Evolutionary conservation across 208 protist genomes (phyloP), one percentile per base, ranked within the genome.

Genomic region (Leishmania braziliensis): DNA sequence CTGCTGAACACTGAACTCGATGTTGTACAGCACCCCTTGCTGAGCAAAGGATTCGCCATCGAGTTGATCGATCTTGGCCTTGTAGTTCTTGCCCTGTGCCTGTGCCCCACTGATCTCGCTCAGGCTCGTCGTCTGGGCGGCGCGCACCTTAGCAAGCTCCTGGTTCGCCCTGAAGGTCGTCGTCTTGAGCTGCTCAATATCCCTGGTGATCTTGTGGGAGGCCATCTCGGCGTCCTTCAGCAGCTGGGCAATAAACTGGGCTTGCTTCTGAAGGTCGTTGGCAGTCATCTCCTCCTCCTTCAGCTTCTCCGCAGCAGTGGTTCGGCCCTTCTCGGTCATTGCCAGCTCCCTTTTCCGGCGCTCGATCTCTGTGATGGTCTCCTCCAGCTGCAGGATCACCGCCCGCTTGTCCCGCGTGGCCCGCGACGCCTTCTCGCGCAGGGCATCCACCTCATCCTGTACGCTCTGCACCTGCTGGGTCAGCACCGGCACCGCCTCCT

Each of bases 1-100:
- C 89, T 98, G 96, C 93, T 99, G 97, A 48, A 98, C 90, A 71
- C 90, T 95, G 80, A 98, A 99, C 89, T 99, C 97, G 43, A 98
- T 93, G 84, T 93, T 96, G 91, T 99, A 99, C 58, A 99, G 89
- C 10, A 98, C 79, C 65, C 98, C 95, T 85, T 98, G 96, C 86
- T 98, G 97, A 79, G 95, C 87, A 72, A 98, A 93, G 53, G 93
- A 90, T 78, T 97, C 93, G 18, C 73, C 68, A 80, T 98, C 97
- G 5, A 98, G 88, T 80, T 97, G 91, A 63, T 80, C 71, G 53
- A 98, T 95, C 75, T 97, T 96, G 16, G 88, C 84, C 33, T 84
- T 87, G 78, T 98, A 88, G 86, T 97, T 98, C 81, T 96, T 97
- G 23, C 89, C 90, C 75, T 97, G 90, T 74, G 93, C 76, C 80